Evolutionary conservation across 495 filamentous ascomycete species (phyloP).

Genomic region (Talaromyces liani): DNA sequence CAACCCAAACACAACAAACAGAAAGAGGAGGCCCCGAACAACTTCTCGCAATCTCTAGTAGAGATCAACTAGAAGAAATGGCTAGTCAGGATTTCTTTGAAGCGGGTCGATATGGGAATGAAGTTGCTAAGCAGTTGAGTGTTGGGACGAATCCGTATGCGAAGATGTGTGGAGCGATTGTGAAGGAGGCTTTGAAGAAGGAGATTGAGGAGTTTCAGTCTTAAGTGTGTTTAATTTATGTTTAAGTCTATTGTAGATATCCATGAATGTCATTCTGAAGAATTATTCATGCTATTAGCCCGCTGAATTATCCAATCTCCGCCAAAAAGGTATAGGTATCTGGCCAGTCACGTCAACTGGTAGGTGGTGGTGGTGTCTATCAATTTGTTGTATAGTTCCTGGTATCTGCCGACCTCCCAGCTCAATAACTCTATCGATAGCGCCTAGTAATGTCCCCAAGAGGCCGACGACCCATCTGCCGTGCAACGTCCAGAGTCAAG

Average conservation of each 20-base stretch:
- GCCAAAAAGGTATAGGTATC: neutral
- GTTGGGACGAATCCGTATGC: constrained; percentile 82
- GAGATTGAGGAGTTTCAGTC: constrained; percentile 39
- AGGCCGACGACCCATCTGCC: neutral
- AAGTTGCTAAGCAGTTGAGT: constrained; percentile 65
- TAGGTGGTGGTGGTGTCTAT: neutral
- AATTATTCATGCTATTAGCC: neutral
- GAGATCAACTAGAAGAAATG: constrained; percentile 58
- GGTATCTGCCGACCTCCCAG: too few relatives aligned
- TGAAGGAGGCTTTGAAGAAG: constrained; percentile 76
- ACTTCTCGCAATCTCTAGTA: constrained; percentile 20
- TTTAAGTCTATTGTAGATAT: constrained; percentile 1
- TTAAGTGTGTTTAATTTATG: constrained; percentile 3
- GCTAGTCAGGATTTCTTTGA: constrained; percentile 67
- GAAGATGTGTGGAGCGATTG: constrained; percentile 82
- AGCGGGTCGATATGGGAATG: constrained; percentile 72
- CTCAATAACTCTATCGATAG: neutral
- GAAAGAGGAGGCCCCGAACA: constrained; percentile 8
- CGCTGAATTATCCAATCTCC: neutral
- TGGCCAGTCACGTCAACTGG: neutral
- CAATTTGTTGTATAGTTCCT: neutral
- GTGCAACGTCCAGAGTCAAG: neutral
- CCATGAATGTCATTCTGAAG: neutral
- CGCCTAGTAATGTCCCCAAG: neutral
- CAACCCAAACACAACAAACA: neutral